Evolutionary conservation across 805 yeast genomes (phyloP).

Genomic region (Ogataea haglerorum): DNA sequence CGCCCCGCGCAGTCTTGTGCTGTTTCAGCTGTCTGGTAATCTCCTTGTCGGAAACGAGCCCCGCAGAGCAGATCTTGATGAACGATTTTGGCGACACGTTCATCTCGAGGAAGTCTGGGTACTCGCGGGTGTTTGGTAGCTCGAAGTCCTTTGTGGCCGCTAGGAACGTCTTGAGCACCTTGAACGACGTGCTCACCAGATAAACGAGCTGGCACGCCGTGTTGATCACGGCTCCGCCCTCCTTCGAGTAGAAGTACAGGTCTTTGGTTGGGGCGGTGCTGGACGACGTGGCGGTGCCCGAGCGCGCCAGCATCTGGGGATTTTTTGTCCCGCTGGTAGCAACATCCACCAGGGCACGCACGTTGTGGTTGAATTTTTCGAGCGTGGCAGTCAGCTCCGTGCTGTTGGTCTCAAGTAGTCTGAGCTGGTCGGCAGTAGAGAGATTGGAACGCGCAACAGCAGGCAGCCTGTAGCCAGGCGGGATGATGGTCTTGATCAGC

Average conservation of each 20-base stretch:
- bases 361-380: conserved; percentile 61
- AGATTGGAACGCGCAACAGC: conserved; percentile 16
- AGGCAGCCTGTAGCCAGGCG: conserved; percentile 28
- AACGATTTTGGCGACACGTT: conserved; percentile 59
- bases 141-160: conserved; percentile 65
- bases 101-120: conserved; percentile 60
- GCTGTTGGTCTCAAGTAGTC: conserved; percentile 46
- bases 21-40: conserved; percentile 29
- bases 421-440: conserved; percentile 43
- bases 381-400: conserved; percentile 48
- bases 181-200: conserved; percentile 43
- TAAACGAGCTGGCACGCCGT: conserved; percentile 46
- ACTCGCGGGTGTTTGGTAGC: conserved; percentile 54
- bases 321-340: conserved; percentile 21
- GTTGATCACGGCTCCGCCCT: conserved; percentile 49
- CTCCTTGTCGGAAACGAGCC: conserved; percentile 45
- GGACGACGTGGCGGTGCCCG: conserved; percentile 4
- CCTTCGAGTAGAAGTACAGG: conserved; percentile 54
- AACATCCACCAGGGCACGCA: conserved; percentile 51
- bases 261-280: conserved; percentile 2
- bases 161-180: conserved; percentile 54
- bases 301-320: conserved; percentile 12
- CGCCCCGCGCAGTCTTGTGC: conserved; percentile 13
- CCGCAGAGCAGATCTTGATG: conserved; percentile 57
- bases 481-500: conserved; percentile 19